Evolutionary conservation across 2,329 filamentous ascomycete species (phyloP), one percentile per base, ranked within the genome.

Genomic region (Neonectria coccinea): DNA sequence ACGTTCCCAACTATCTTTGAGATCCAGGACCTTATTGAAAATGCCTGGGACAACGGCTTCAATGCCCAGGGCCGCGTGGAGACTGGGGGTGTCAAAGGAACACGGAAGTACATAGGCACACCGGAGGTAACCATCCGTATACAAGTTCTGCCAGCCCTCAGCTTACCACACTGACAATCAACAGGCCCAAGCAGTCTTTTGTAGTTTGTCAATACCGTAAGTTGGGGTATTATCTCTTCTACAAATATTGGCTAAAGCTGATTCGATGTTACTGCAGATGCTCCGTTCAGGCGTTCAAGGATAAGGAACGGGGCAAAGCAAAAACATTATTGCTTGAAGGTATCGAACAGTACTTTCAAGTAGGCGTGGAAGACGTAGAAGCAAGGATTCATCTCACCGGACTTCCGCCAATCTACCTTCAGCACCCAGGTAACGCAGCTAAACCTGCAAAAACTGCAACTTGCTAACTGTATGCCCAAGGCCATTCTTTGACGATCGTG

Each of bases 31-130:
- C 82, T 89, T 72, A 97, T 98, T 70, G 95, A 98, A 78, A 80
- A 83, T 16, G 95, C 94, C 0, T 98, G 95, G 95, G 92, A 97
- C 73, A 85, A 84, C 74, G 94, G 92, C 1, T 93, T 96, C 75
- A 96, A 97, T 72, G 76, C 86, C 3, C 85, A 89, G 48, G 93
- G 92, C 4, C 86, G 92, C 36, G 75, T 88, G 2, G 93, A 98
- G 78, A 97, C 94, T 1, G 95, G 95, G 2, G 93, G 94, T 1
- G 92, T 98, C 67, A 88, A 84, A 67, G 90, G 90, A n/a, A 97
- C 94, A 0, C 88, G 96, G 65, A 98, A 97, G 78, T 98, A 96
- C 75, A 98, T 98, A 71, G 95, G 95, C 16, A 97, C 95, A 1
- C 90, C 93, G 9, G 95, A 98, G 83, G 92, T 92, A 82, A 69